Evolutionary conservation across 1,139 yeast genomes (phyloP).

Genomic region (Hyphopichia fennica): DNA sequence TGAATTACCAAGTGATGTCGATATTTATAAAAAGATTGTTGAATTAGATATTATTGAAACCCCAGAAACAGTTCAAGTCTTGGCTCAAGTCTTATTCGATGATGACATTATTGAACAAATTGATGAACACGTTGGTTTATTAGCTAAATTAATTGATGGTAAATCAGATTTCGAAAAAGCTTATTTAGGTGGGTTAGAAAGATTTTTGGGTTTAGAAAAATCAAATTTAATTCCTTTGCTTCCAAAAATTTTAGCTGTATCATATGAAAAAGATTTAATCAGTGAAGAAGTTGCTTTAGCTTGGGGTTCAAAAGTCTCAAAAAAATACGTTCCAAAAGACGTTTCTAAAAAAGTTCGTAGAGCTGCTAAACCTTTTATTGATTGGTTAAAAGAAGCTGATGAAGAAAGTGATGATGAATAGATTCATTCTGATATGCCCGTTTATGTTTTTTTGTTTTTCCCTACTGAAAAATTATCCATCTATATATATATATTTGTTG

Average conservation of each 20-base stretch:
- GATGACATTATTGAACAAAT: slow-evolving; percentile 75
- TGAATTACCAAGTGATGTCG: slow-evolving; percentile 78
- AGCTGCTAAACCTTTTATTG: slow-evolving; percentile 92
- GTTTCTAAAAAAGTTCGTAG: slow-evolving; percentile 90
- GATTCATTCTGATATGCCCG: neutral
- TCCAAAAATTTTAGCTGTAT: slow-evolving; percentile 77
- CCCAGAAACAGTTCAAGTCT: slow-evolving; percentile 82
- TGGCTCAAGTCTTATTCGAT: slow-evolving; percentile 87
- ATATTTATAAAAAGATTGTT: slow-evolving; percentile 83
- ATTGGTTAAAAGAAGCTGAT: slow-evolving; percentile 95
- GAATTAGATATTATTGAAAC: slow-evolving; percentile 74
- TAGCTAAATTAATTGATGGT: slow-evolving; percentile 70
- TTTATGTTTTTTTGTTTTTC: neutral
- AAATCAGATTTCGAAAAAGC: slow-evolving; percentile 76
- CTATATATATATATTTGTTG: neutral
- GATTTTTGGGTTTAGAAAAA: slow-evolving; percentile 82
- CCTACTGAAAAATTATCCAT: neutral
- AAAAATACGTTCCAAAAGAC: slow-evolving; percentile 92
- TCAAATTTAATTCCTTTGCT: slow-evolving; percentile 71
- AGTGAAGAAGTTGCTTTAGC: slow-evolving; percentile 77
- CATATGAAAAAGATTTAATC: slow-evolving; percentile 80
- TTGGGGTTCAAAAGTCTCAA: slow-evolving; percentile 92
- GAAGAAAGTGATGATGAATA: slow-evolving; percentile 62
- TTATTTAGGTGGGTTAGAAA: slow-evolving; percentile 92
- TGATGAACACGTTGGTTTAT: slow-evolving; percentile 75